Base-by-base conservation (phyloP, 495 filamentous ascomycete species). In the Beverwykella pulmonaria region DNA sequence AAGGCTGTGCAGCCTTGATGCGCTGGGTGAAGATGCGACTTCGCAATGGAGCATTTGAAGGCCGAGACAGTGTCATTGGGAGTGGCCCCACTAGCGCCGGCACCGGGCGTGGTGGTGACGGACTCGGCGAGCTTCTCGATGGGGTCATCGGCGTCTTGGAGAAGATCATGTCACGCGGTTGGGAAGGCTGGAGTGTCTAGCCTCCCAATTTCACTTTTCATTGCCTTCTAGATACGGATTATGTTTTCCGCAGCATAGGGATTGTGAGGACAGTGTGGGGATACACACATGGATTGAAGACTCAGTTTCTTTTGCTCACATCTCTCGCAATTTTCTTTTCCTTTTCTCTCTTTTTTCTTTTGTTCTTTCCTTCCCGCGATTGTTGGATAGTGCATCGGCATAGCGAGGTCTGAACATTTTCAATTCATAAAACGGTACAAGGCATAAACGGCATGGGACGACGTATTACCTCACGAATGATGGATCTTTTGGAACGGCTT, bases 21-120 rank as follows among this genome's bases (percentile, higher is more conserved):
- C 61, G 57, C 17, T 72, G 70, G 70, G 70, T 67, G 4, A 72
- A 69, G 62, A 66, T 72, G 70, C 41, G 66, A n/a, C 61, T 71
- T n/a, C 59, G 69, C 26, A 68, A 57, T 30, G 64, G 69, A 9
- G 15, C 54, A 20, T 19, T 55, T 12, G 70, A 69, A 14, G 65
- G 39, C 5, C 58, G 65, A 19, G 65, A 68, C 46, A 65, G 56
- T 57, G 60, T 63, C 27, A 26, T 71, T 19, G 32, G 53, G 22
- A 8, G 29, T n/a, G 61, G 53, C 1, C 62, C 69, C 22, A 65
- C 64, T 6, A 68, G 65, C 25, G 65, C 65, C 25, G 59, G 53
- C 39, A 63, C 59, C 14, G 63, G 68, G 30, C 53, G 59, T 14
- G 61, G 69, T 32, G 50, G 47, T n/a, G 69, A 71, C n/a, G 61